These are phyloP conservation scores for Amanita pseudoporphyria DNA, from an alignment of 768 basidiomycete species.

Conservation along the genomic window DNA sequence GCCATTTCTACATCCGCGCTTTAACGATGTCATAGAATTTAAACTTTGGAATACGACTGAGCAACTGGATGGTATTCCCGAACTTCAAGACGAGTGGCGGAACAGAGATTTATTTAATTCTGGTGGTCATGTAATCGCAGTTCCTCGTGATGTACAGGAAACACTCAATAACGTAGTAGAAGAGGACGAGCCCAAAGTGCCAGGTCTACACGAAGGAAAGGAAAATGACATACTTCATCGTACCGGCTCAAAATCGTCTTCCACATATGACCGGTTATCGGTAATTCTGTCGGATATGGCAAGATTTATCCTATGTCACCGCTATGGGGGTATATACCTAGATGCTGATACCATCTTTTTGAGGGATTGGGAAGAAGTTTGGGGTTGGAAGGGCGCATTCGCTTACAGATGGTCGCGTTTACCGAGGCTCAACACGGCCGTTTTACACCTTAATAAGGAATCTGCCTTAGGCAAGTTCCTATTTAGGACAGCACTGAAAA, in stretches of 20 bases:
- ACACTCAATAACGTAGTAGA: constrained; percentile 12
- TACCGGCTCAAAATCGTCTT: constrained; percentile 77
- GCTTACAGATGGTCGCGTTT: constrained; percentile 94
- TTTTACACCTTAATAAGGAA: constrained; percentile 86
- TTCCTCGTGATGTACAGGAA: constrained; percentile 24
- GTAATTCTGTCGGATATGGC: constrained; percentile 97
- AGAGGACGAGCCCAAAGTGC: neutral
- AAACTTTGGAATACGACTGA: constrained; percentile 98
- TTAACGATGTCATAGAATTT: constrained; percentile 89
- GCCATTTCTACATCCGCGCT: constrained; percentile 88
- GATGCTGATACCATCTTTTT: constrained; percentile 95
- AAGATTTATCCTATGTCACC: constrained; percentile 93
- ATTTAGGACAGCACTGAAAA: constrained; percentile 90
- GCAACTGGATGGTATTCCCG: constrained; percentile 85
- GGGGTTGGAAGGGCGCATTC: constrained; percentile 95
- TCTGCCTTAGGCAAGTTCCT: constrained; percentile 90
- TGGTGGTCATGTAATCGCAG: constrained; percentile 65
- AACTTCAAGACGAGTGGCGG: constrained; percentile 88
- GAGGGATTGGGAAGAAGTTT: constrained; percentile 97
- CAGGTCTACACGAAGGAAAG: constrained; percentile 21
- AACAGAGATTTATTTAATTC: constrained; percentile 81
- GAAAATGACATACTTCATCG: constrained; percentile 48
- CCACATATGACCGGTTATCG: constrained; percentile 81
- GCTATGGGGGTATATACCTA: constrained; percentile 93
- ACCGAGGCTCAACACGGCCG: constrained; percentile 93